Evolutionary conservation across 495 filamentous ascomycete genomes (phyloP).

Genomic region (Penicillium riverlandense): DNA sequence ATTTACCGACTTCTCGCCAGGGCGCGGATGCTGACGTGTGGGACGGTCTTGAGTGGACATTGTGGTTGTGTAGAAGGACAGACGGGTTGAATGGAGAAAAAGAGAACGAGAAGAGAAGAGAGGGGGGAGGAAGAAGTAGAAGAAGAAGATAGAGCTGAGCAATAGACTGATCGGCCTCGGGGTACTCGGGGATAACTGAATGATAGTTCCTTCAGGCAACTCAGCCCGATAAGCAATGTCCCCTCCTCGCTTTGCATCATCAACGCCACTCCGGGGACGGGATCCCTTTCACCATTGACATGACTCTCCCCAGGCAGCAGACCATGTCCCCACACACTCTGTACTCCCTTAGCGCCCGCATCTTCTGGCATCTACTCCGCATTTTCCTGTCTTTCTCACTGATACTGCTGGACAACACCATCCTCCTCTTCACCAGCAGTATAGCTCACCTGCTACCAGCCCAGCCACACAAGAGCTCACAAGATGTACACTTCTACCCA

Average conservation of each 20-base stretch:
- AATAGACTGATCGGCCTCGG: no score
- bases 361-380: slow-evolving; percentile 23
- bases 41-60: not conserved
- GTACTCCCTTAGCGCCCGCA: not conserved
- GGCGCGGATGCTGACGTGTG: slow-evolving; percentile 6
- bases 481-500: slow-evolving; percentile 37
- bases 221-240: not conserved
- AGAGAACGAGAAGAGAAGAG: no score
- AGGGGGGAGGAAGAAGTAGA: no score
- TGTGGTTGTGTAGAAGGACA: no score
- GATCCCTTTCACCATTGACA: not conserved
- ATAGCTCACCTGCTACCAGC: slow-evolving; percentile 11
- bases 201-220: not conserved
- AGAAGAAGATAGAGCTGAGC: no score
- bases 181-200: no score
- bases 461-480: slow-evolving; percentile 20
- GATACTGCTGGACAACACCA: slow-evolving; percentile 45
- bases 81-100: no score
- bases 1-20: slow-evolving; percentile 7
- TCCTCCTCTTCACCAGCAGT: slow-evolving; percentile 32
- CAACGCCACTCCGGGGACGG: no score
- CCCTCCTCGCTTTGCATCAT: no score
- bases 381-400: slow-evolving; percentile 34
- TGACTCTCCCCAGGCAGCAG: not conserved
- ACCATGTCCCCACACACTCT: not conserved